Conservation (phyloP, 2,329 filamentous ascomycete species). For the Stagonosporopsis vannaccii region DNA sequence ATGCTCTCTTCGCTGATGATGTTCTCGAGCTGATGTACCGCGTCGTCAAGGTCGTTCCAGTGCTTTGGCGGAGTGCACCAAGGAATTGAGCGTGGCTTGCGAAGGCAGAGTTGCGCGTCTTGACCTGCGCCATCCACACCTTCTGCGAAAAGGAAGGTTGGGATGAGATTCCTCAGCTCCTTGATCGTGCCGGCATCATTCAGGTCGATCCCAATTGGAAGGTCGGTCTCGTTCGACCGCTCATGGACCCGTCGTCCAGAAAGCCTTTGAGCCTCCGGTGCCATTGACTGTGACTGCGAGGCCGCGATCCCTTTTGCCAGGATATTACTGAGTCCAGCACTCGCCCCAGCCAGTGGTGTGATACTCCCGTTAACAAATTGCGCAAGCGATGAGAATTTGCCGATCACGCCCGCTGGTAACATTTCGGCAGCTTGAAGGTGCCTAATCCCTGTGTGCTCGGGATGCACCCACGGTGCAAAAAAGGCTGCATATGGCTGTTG, state of each 20-base stretch:
- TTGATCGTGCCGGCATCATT: conserved; percentile 13
- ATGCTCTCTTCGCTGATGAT: background rate
- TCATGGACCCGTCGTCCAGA: background rate
- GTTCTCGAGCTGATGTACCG: conserved; percentile 12
- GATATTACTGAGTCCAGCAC: conserved; percentile 4
- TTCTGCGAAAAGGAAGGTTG: conserved; percentile 29
- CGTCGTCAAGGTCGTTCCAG: conserved; percentile 30
- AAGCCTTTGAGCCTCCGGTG: background rate
- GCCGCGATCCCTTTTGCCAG: conserved; percentile 6
- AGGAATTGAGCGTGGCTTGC: conserved; percentile 17
- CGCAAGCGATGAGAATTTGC: conserved; percentile 20
- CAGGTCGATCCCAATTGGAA: conserved; percentile 1
- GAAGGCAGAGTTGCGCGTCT: conserved; percentile 31
- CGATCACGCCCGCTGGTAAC: conserved; percentile 26
- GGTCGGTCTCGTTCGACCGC: background rate
- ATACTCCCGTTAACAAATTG: conserved; percentile 26
- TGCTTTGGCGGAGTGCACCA: conserved; percentile 17
- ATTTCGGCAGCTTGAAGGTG: conserved; percentile 22
- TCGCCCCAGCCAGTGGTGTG: conserved; percentile 19
- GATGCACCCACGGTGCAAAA: conserved; percentile 37
- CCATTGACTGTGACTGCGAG: background rate
- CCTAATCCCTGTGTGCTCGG: conserved; percentile 22
- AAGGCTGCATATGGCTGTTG: conserved; percentile 27
- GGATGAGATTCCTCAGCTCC: conserved; percentile 20
- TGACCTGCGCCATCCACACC: conserved; percentile 21